Evolutionary conservation across 2,329 filamentous ascomycete species (phyloP), one percentile per base, ranked within the genome.

Genomic region (Helicocarpus griseus): DNA sequence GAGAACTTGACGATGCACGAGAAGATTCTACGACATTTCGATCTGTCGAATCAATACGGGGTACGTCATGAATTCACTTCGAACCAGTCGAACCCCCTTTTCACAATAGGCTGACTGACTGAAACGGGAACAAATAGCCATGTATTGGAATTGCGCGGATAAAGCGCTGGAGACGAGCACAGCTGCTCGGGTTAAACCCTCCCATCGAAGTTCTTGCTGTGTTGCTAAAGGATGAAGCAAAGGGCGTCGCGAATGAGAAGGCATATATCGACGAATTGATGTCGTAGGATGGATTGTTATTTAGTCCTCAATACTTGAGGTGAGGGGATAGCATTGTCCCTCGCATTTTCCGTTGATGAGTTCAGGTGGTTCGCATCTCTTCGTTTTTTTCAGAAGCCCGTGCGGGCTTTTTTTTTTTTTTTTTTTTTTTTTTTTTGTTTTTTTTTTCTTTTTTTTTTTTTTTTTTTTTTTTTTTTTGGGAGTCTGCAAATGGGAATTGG

Each of bases 141-240:
- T 95, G 88, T 63, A 86, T 95, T 49, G 93, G 93, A 6, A 88
- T 91, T 49, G 72, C 82, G 35, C 82, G 93, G 45, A 73, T 86
- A 60, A 87, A 86, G 72, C 84, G 93, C 31, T 98, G 93, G 93
- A 81, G 87, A 64, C 82, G 93, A 43, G 93, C 93, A 4, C 78
- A 95, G 50, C 77, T 76, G 51, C 74, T 98, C n/a, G 84, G 85
- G 2, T 75, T 98, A n/a, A 78, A 85, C 29, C 93, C 93, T 1
- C 91, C 93, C 0, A 78, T 95, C 24, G 91, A 97, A 67, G 89
- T 96, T 3, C 77, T 97, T 4, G 87, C 89, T 0, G 86, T 97
- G 14, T 70, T 97, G 44, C 61, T 95, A 50, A 85, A 82, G 63
- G 84, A 89, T 63, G 81, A 85, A 62, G 71, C 78, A 4, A 78